These are phyloP conservation scores for Mycena kentingensis DNA, from an alignment of 768 basidiomycete species.

Conservation along the genomic window DNA sequence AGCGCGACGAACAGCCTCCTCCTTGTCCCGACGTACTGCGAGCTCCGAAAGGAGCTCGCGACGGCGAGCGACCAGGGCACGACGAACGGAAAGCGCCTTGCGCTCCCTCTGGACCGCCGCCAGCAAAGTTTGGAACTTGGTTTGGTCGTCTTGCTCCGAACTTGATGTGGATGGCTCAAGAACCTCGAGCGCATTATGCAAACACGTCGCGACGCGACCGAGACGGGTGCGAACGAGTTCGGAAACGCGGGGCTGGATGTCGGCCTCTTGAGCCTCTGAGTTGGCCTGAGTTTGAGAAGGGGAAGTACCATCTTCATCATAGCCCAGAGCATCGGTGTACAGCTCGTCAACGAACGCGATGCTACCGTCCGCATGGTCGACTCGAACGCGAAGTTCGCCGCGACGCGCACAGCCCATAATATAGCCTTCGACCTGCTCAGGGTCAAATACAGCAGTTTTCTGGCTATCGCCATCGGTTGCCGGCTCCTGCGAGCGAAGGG, in stretches of 20 bases:
- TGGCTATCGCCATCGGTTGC: slow-evolving; percentile 45
- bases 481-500: slow-evolving; percentile 63
- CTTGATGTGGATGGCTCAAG: slow-evolving; percentile 46
- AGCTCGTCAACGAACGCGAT: slow-evolving; percentile 84
- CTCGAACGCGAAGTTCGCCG: slow-evolving; percentile 81
- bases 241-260: slow-evolving; percentile 70
- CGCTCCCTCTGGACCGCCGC: slow-evolving; percentile 71
- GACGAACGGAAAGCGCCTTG: slow-evolving; percentile 71
- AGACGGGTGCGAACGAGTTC: slow-evolving; percentile 79
- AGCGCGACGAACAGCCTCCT: slow-evolving; percentile 77
- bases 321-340: slow-evolving; percentile 42
- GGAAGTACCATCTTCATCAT: slow-evolving; percentile 36
- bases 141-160: slow-evolving; percentile 58
- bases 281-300: slow-evolving; percentile 34
- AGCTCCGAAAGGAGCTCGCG: slow-evolving; percentile 85
- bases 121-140: slow-evolving; percentile 61
- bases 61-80: slow-evolving; percentile 83
- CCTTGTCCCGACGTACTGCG: slow-evolving; percentile 82
- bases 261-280: slow-evolving; percentile 36
- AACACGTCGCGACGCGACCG: slow-evolving; percentile 67
- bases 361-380: slow-evolving; percentile 86
- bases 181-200: slow-evolving; percentile 68
- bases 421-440: slow-evolving; percentile 86
- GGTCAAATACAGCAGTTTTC: slow-evolving; percentile 46
- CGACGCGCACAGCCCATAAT: slow-evolving; percentile 89